Base-by-base conservation (phyloP, 306 rosid species). In the Oxytropis ochrocephala region DNA sequence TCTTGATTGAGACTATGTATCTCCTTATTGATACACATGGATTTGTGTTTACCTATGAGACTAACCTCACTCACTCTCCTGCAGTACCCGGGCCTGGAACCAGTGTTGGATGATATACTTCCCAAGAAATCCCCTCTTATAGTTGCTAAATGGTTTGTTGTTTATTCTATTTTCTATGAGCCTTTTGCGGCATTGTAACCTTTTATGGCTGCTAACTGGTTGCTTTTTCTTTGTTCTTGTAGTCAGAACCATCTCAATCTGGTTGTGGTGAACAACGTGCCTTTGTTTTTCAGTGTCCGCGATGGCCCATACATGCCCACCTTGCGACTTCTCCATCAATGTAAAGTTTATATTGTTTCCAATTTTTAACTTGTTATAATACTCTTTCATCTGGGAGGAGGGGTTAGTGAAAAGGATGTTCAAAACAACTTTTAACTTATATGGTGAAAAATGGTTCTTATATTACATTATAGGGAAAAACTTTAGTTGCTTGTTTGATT, bases 241-340 rank as follows among this genome's bases (percentile, higher is more conserved):
- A 94, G 99, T 78, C 99, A 90, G 83, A 94, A 91, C 86, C 99
- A 94, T 88, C 87, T 94, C 77, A 94, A 91, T 83, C 83, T 94
- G 81, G 97, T 94, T 16, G 82, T 94, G 74, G 97, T 94, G 79
- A 94, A 90, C 87, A 91, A 81, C 0, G 92, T 90, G 83, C 99
- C 99, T 5, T 81, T 94, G 59, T 94, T 94, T 80, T 94, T 94
- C 83, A 94, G 87, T 71, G 76, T 94, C 64, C 97, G 97, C 12
- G 99, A 94, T 80, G 99, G 99, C 35, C 97, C 99, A 13, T 94
- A 94, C 78, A 94, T 94, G 97, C 99, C 99, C 49, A 94, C 99
- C 18, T 77, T 94, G 67, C 86, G 99, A 56, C 91, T 94, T 54
- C 99, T 94, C 60, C 99, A 94, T 78, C 99, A 91, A 78, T 94